Evolutionary conservation across 345 rosid species (phyloP).

Genomic region (Corymbia maculata): DNA sequence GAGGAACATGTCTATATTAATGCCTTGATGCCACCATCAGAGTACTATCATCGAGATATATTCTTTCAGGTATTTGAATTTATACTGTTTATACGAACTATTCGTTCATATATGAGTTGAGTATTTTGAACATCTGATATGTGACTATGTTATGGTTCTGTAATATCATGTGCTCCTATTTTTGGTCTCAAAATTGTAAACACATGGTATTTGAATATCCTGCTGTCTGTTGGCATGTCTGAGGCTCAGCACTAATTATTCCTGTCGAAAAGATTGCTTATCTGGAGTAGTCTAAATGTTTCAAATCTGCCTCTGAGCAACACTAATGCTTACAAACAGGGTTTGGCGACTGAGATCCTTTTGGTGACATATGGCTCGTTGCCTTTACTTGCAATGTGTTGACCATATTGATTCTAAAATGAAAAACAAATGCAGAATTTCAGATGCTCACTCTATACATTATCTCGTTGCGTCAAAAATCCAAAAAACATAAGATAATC

Average conservation of each 20-base stretch:
- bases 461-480: background rate
- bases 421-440: background rate
- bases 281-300: background rate
- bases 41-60: constrained; percentile 69
- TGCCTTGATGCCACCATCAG: constrained; percentile 87
- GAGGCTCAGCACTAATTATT: background rate
- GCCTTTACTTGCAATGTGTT: background rate
- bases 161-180: background rate
- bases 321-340: background rate
- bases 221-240: background rate
- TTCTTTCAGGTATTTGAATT: constrained; percentile 64
- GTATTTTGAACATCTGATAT: background rate
- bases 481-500: background rate
- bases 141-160: background rate
- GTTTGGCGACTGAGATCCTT: background rate
- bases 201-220: background rate
- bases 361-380: background rate
- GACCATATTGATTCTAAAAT: background rate
- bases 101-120: background rate
- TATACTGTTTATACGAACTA: background rate
- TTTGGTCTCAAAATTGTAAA: background rate
- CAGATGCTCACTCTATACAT: background rate
- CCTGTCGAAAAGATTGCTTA: background rate
- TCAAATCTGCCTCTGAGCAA: background rate
- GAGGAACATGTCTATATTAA: constrained; percentile 66